Conservation (phyloP, 2,329 filamentous ascomycete species). For the Cladosporium sp. region DNA sequence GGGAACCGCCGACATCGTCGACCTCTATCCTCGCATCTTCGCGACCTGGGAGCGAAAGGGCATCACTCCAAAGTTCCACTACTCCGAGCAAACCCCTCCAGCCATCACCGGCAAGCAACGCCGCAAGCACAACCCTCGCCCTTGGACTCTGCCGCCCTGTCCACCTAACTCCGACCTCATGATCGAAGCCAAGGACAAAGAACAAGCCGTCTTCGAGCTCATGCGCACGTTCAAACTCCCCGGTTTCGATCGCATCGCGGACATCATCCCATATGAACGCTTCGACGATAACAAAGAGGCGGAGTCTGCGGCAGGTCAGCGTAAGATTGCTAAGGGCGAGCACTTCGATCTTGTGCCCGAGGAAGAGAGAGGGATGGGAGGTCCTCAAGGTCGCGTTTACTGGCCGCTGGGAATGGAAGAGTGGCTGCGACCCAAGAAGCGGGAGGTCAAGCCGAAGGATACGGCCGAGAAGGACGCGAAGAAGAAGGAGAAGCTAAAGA, state of each 20-base stretch:
- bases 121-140: slow-evolving; percentile 81
- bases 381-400: slow-evolving; percentile 76
- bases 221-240: slow-evolving; percentile 87
- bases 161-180: slow-evolving; percentile 87
- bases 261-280: slow-evolving; percentile 74
- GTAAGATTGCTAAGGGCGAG: slow-evolving; percentile 19
- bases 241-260: slow-evolving; percentile 72
- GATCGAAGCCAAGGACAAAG: slow-evolving; percentile 98
- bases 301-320: slow-evolving; percentile 18
- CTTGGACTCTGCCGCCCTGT: slow-evolving; percentile 79
- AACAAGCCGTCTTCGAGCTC: slow-evolving; percentile 91
- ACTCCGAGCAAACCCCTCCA: slow-evolving; percentile 76
- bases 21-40: slow-evolving; percentile 72
- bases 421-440: slow-evolving; percentile 81
- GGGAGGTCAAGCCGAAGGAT: slow-evolving; percentile 58
- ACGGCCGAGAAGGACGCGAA: slow-evolving; percentile 27
- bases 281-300: slow-evolving; percentile 68
- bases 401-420: slow-evolving; percentile 90
- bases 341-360: slow-evolving; percentile 51
- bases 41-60: slow-evolving; percentile 81
- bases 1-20: slow-evolving; percentile 78
- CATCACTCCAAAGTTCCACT: slow-evolving; percentile 96
- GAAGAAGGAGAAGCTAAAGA: slow-evolving; percentile 37
- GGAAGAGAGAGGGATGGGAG: slow-evolving; percentile 82
- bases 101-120: slow-evolving; percentile 76